Evolutionary conservation across 192 early-diverging fungal genomes (phyloP).

Genomic region (Podila minutissima): DNA sequence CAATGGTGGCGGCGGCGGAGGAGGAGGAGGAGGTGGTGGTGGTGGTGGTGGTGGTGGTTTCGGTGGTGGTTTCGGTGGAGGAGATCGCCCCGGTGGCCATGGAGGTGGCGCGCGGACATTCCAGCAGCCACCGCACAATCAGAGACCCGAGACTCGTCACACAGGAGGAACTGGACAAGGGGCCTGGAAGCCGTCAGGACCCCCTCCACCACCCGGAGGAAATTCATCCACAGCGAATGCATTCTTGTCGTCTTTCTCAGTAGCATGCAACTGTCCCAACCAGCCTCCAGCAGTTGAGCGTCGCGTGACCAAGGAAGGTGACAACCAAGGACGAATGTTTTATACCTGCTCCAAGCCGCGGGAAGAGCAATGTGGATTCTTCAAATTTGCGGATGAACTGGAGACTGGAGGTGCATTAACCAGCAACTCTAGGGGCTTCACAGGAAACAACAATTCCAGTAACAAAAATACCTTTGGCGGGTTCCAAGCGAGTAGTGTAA

Average conservation of each 20-base stretch:
- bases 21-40: conserved; percentile 9
- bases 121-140: conserved; percentile 5
- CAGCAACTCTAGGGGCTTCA: conserved; percentile 1
- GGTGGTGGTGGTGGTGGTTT: conserved; percentile 9
- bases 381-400: conserved; percentile 9
- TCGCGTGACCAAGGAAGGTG: conserved; percentile 56
- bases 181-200: no score
- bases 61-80: conserved; percentile 15
- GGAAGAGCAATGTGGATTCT: conserved; percentile 39
- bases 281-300: conserved; percentile 50
- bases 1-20: conserved; percentile 8
- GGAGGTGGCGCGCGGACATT: not conserved
- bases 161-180: not conserved
- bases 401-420: not conserved
- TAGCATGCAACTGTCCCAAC: conserved; percentile 52
- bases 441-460: not conserved
- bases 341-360: conserved; percentile 53
- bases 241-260: no score
- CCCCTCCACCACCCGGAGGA: no score
- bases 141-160: not conserved
- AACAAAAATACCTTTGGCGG: not conserved
- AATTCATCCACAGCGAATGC: no score
- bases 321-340: conserved; percentile 69
- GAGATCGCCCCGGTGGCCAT: conserved; percentile 7
- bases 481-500: no score